Base-by-base conservation (phyloP, 75 land plant species). In the Selaginella moellendorffii region DNA sequence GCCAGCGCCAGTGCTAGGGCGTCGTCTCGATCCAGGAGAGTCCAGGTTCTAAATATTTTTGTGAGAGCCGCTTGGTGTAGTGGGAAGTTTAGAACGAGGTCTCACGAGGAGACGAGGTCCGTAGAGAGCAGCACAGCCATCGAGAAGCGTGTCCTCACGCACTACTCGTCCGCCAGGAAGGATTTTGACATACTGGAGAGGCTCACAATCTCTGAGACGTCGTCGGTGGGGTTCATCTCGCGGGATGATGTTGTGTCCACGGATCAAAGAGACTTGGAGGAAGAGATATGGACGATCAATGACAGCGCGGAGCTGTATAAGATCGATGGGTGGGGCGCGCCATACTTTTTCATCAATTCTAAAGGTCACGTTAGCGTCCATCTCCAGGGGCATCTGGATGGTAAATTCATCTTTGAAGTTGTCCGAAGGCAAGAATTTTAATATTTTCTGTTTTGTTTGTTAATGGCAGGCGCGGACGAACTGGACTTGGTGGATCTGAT, bases 321-420 rank as follows among this genome's bases (percentile, higher is more conserved):
- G 27, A 31, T 77, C 27, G 61, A 68, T 9, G 29, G 36, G n/a
- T 77, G 79, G 79, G 79, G 79, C 1, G 54, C 62, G 5, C 78
- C 79, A 0, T 77, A 77, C 54, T 77, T 77, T 61, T 28, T 31
- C 63, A 64, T 77, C 61, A 77, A 74, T 25, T 26, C 31, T 2
- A 27, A 54, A 9, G 79, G 79, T 1, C 71, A 77, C 68, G 62
- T 74, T 22, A 52, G 72, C n/a, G 79, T 77, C 28, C 78, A 70
- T 1, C 79, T 74, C 24, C 30, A 24, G 29, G 78, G 67, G n/a
- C 19, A 9, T 24, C 19, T 14, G 21, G 60, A 63, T 31, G 66
- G 66, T 36, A 22, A 24, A 36, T 5, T 36, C 14, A 36, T 36
- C 46, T 5, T 36, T 36, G 46, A 36, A 5, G 10, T 36, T 36